Conservation (phyloP, 2,329 filamentous ascomycete species). For the Botryotinia narcissicola region DNA sequence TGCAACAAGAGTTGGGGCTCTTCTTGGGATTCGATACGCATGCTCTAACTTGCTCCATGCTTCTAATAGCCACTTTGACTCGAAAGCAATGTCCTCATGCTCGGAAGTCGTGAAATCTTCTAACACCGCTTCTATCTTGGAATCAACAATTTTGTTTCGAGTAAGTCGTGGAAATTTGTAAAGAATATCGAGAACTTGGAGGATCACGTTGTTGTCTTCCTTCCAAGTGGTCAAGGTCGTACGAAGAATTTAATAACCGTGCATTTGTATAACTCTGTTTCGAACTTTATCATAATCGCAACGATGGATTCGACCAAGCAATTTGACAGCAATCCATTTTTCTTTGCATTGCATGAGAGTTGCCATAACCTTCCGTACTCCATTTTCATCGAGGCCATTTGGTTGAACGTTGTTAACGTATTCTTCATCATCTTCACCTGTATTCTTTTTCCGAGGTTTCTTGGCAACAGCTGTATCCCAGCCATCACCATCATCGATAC, state of each 20-base stretch:
- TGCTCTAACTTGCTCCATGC: conserved; percentile 88
- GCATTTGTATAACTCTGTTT: conserved; percentile 89
- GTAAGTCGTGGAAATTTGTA: conserved; percentile 87
- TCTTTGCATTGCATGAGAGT: conserved; percentile 97
- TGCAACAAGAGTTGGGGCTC: conserved; percentile 46
- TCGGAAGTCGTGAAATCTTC: conserved; percentile 64
- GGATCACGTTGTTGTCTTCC: conserved; percentile 84
- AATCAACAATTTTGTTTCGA: conserved; percentile 94
- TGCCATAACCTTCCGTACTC: conserved; percentile 92
- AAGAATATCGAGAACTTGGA: conserved; percentile 87
- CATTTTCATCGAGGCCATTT: conserved; percentile 74
- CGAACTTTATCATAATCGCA: conserved; percentile 84
- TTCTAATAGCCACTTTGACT: conserved; percentile 69
- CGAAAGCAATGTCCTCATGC: conserved; percentile 71
- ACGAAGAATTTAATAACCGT: conserved; percentile 94
- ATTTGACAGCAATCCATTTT: conserved; percentile 98
- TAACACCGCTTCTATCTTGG: conserved; percentile 85
- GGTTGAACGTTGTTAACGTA: conserved; percentile 88
- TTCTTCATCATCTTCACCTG: conserved; percentile 87
- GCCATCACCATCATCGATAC: conserved; percentile 86
- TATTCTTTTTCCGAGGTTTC: conserved; percentile 90
- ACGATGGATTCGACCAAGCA: conserved; percentile 82
- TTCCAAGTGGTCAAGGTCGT: conserved; percentile 80
- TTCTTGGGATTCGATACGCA: conserved; percentile 87
- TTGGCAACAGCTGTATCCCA: conserved; percentile 91